phyloP scores from a whole-genome alignment of 2,329 filamentous ascomycete genomes.

The Neopestalotiopsis sp. region DNA sequence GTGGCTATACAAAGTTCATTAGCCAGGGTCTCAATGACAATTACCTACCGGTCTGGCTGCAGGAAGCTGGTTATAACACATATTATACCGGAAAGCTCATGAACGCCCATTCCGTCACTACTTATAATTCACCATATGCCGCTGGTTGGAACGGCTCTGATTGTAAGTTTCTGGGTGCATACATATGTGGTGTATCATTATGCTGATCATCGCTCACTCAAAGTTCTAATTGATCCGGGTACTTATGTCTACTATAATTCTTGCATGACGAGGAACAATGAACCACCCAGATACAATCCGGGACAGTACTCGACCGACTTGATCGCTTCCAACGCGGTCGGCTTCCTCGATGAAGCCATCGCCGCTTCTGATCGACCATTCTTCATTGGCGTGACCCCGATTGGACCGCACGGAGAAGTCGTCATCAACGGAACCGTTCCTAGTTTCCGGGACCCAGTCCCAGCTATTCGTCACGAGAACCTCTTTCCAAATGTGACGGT shows the following conservation, averaged over 20 bases:
- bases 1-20: conserved; percentile 69
- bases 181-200: conserved; percentile 35
- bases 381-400: conserved; percentile 16
- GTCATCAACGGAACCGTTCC: not conserved
- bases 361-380: not conserved
- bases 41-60: conserved; percentile 73
- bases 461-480: conserved; percentile 62
- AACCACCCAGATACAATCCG: conserved; percentile 28
- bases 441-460: conserved; percentile 46
- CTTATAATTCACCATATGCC: conserved; percentile 63
- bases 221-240: conserved; percentile 64
- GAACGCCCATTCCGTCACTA: conserved; percentile 65
- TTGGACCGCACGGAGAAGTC: conserved; percentile 3
- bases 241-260: conserved; percentile 73
- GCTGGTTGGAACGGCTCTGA: conserved; percentile 58
- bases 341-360: not conserved
- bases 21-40: conserved; percentile 68
- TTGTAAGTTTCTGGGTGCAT: conserved; percentile 45
- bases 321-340: not conserved
- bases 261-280: conserved; percentile 64
- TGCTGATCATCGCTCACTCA: conserved; percentile 42
- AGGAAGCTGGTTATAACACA: conserved; percentile 69
- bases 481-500: conserved; percentile 65
- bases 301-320: conserved; percentile 47
- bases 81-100: conserved; percentile 76